Conservation (phyloP, 306 rosid species). For the Prinsepia uniflora region DNA sequence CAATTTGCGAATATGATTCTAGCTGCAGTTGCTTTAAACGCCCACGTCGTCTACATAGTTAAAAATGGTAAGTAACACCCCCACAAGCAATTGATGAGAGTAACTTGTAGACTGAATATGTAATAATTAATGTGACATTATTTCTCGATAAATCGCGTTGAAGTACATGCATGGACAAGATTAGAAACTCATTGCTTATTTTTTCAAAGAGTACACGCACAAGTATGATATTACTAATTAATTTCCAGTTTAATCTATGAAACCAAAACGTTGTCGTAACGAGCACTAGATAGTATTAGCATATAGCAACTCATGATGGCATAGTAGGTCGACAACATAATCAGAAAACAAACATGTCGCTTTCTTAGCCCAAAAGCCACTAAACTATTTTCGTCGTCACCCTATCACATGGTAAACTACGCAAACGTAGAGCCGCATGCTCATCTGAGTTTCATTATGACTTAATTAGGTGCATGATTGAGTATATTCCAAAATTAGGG, state of each 20-base stretch:
- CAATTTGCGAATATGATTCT: too few relatives aligned
- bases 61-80: too few relatives aligned
- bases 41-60: too few relatives aligned
- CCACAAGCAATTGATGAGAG: too few relatives aligned
- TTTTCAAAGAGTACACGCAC: background rate
- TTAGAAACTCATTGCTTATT: background rate
- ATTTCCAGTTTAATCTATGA: background rate
- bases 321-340: background rate
- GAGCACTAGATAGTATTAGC: background rate
- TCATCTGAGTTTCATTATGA: background rate
- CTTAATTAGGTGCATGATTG: background rate
- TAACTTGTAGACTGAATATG: too few relatives aligned
- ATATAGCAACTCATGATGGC: background rate
- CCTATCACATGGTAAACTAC: background rate
- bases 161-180: background rate
- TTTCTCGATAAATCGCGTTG: background rate
- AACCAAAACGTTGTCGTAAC: background rate
- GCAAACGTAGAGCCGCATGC: background rate
- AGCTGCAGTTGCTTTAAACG: too few relatives aligned
- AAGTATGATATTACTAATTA: background rate
- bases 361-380: slow-evolving; percentile 5
- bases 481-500: background rate
- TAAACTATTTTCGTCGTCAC: background rate
- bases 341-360: background rate
- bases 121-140: too few relatives aligned